Conservation (phyloP, 2,329 filamentous ascomycete genomes). For the Bipolaris gigantea region DNA sequence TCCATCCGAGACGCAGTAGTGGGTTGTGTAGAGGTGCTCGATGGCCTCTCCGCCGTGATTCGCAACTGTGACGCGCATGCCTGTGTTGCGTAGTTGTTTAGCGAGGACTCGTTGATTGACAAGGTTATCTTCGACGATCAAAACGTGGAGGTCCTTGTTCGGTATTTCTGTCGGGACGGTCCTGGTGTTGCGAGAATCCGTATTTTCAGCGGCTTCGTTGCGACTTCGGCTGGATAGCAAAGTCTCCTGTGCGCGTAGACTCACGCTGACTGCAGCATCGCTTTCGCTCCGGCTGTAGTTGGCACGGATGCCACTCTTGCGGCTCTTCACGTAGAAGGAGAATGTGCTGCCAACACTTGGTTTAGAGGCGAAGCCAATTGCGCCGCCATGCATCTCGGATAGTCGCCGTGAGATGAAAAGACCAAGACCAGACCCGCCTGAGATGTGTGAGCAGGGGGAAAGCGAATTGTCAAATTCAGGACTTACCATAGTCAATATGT, state of each 20-base stretch:
- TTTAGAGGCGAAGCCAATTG: slow-evolving; percentile 33
- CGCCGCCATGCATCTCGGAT: slow-evolving; percentile 37
- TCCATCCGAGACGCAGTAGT: slow-evolving; percentile 17
- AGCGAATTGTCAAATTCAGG: fast-evolving
- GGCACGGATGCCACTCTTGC: slow-evolving; percentile 10
- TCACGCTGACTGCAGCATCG: slow-evolving; percentile 8
- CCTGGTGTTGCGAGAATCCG: not conserved
- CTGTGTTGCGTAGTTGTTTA: slow-evolving; percentile 44
- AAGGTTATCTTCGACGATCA: slow-evolving; percentile 46
- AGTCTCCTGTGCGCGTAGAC: slow-evolving; percentile 15
- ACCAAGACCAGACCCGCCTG: slow-evolving; percentile 36
- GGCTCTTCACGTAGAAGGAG: slow-evolving; percentile 36
- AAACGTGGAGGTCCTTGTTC: slow-evolving; percentile 22
- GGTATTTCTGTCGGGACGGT: slow-evolving; percentile 1
- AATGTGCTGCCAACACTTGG: slow-evolving; percentile 35
- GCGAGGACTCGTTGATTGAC: slow-evolving; percentile 48
- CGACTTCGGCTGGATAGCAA: slow-evolving; percentile 10
- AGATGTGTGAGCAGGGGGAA: not conserved
- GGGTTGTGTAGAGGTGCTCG: slow-evolving; percentile 36
- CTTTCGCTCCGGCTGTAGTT: slow-evolving; percentile 10
- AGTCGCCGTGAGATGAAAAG: slow-evolving; percentile 37
- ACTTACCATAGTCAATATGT: slow-evolving; percentile 40
- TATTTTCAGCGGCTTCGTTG: slow-evolving; percentile 3
- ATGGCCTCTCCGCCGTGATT: slow-evolving; percentile 46
- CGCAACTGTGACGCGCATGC: slow-evolving; percentile 43